Base-by-base conservation (phyloP, 306 rosid species). In the Oemleria cerasiformis region DNA sequence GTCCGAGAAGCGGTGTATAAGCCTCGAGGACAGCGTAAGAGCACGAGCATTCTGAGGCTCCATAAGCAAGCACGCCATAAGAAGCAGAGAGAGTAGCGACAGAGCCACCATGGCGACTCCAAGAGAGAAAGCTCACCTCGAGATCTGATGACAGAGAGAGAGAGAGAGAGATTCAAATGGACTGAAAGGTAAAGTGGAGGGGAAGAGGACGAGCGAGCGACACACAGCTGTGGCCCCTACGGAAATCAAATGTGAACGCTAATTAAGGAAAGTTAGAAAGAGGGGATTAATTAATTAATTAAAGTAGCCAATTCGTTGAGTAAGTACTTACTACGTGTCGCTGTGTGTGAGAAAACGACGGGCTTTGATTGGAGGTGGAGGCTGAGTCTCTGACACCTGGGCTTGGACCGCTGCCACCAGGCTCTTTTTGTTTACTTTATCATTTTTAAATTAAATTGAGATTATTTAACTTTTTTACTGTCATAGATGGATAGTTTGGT, bases 1-100 rank as follows among this genome's bases (percentile, higher is more conserved):
- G 15, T 78, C 78, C 25, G 97, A 89, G 89, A 93, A 91, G 14
- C 98, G 88, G 78, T 93, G 98, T 63, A 93, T 44, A 30, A 93
- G 75, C 73, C 72, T 78, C 4, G 84, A 59, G 5, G 97, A 83
- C 38, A 87, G 85, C 25, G 82, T 75, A 36, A 70, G 14, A 38
- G 78, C 68, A 78, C 60, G 77, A 72, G 84, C 78, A 75, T 71
- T 77, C 68, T 83, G 84, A 6, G 63, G 75, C 49, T 68, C 67
- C 44, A 66, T 65, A 41, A 61, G 51, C 67, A 68, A 13, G 21
- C 42, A 67, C 15, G 71, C 57, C 57, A 75, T 55, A 49, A 71
- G 64, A 25, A 55, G 79, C 16, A 82, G 73, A 23, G 77, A 73
- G 38, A 50, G 72, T 2, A 90, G 78, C 30, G 77, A 78, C 53